A percentile compares a stretch with the other conserved stretches of the same genome.
Evolutionary conservation across 768 basidiomycete genomes (phyloP).

Genomic region (Tremella yokohamensis): DNA sequence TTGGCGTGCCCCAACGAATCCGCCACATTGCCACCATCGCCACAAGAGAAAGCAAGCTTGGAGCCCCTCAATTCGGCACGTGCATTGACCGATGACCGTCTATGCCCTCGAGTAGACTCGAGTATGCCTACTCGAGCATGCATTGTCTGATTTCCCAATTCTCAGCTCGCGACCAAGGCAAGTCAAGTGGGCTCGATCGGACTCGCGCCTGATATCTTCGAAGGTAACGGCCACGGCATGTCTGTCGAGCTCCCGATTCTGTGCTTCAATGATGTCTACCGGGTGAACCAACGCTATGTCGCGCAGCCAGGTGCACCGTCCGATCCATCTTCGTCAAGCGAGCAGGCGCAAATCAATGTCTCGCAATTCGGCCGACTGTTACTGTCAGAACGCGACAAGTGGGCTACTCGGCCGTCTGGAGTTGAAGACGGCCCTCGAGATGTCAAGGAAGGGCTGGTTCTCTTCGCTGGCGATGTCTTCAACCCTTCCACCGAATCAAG

Average conservation of each 20-base stretch:
- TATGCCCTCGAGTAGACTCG: too few relatives aligned
- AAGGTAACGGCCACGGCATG: slow-evolving; percentile 3
- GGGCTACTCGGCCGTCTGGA: slow-evolving; percentile 50
- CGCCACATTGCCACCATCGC: too few relatives aligned
- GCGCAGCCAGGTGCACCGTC: slow-evolving; percentile 40
- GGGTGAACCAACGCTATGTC: slow-evolving; percentile 69
- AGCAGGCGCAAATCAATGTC: slow-evolving; percentile 69
- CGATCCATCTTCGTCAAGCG: background rate
- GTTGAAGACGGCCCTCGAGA: slow-evolving; percentile 52
- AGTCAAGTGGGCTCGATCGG: too few relatives aligned
- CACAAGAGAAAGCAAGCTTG: too few relatives aligned
- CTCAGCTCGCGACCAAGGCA: too few relatives aligned
- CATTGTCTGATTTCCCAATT: too few relatives aligned
- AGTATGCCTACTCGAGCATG: too few relatives aligned
- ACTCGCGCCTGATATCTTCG: too few relatives aligned
- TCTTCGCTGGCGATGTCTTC: slow-evolving; percentile 89
- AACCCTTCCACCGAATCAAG: slow-evolving; percentile 81
- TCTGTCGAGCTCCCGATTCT: slow-evolving; percentile 44
- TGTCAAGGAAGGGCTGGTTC: slow-evolving; percentile 65
- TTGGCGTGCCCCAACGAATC: too few relatives aligned
- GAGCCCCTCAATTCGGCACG: too few relatives aligned
- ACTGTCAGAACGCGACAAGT: slow-evolving; percentile 61
- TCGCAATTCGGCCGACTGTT: slow-evolving; percentile 77
- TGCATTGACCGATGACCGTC: too few relatives aligned
- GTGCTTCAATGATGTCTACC: slow-evolving; percentile 59